Conservation (phyloP, 176 grass and related monocot species). For the Saccharum officinarum region DNA sequence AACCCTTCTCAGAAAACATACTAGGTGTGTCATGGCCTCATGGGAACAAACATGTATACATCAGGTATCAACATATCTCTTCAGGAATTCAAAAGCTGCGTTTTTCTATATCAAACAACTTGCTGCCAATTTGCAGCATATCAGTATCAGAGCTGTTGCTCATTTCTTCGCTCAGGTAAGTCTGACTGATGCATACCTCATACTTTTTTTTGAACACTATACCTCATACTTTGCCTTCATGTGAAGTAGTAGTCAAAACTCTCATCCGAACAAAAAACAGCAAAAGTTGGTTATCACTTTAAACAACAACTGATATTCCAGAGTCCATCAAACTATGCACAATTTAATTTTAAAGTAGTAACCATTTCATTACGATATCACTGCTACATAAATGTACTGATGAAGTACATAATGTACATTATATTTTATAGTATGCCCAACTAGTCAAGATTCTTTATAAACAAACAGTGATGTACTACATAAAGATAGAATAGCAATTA, state of each 20-base stretch:
- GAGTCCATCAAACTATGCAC: background rate
- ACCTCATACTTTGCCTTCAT: background rate
- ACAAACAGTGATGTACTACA: slow-evolving; percentile 8
- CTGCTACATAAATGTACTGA: slow-evolving; percentile 15
- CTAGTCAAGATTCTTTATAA: slow-evolving; percentile 33
- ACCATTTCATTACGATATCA: background rate
- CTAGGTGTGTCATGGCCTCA: background rate
- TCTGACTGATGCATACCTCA: background rate
- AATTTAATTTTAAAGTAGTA: background rate
- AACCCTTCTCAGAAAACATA: background rate
- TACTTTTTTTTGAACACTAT: background rate
- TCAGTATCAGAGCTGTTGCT: background rate
- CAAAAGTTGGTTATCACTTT: background rate
- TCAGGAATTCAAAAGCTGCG: background rate
- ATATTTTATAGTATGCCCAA: background rate
- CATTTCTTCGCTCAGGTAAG: slow-evolving; percentile 2
- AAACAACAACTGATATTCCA: background rate
- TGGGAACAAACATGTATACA: background rate
- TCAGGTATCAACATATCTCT: background rate
- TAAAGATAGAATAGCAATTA: slow-evolving; percentile 17
- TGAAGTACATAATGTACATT: background rate
- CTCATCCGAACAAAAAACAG: background rate
- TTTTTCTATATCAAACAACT: background rate
- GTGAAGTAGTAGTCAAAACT: background rate
- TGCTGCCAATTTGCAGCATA: background rate